Evolutionary conservation across 2,329 filamentous ascomycete genomes (phyloP).

Genomic region (Diaporthe aspalathi): DNA sequence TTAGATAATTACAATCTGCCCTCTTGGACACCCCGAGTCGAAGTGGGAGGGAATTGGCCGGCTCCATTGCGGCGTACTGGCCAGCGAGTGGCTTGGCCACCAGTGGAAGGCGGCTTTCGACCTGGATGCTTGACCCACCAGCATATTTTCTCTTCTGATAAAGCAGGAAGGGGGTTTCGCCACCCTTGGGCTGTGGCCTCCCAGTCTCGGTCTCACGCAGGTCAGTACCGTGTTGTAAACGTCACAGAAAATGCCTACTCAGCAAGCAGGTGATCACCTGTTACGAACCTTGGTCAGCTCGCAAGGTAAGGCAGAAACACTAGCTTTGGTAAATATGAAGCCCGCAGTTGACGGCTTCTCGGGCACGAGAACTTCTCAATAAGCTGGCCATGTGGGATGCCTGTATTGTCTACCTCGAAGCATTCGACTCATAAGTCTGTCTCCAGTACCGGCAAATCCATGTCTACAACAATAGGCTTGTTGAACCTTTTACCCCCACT

Average conservation of each 20-base stretch:
- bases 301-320: no score
- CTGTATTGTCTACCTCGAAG: no score
- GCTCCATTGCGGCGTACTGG: background rate
- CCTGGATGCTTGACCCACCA: background rate
- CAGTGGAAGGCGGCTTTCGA: no score
- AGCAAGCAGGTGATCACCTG: background rate
- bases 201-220: background rate
- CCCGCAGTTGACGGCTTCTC: no score
- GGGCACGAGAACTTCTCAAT: no score
- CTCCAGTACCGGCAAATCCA: constrained; percentile 74
- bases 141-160: background rate
- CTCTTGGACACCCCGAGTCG: background rate
- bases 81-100: background rate
- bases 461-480: constrained; percentile 85
- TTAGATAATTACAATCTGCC: no score
- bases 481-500: constrained; percentile 72
- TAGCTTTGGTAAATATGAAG: background rate
- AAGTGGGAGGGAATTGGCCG: background rate
- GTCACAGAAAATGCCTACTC: background rate
- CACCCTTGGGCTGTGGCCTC: background rate
- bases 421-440: background rate
- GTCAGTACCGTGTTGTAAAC: background rate
- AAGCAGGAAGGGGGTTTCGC: background rate
- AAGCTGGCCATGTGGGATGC: background rate
- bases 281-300: background rate